Base-by-base conservation (phyloP, 192 early-diverging fungal species). In the Spinellus fusiger region DNA sequence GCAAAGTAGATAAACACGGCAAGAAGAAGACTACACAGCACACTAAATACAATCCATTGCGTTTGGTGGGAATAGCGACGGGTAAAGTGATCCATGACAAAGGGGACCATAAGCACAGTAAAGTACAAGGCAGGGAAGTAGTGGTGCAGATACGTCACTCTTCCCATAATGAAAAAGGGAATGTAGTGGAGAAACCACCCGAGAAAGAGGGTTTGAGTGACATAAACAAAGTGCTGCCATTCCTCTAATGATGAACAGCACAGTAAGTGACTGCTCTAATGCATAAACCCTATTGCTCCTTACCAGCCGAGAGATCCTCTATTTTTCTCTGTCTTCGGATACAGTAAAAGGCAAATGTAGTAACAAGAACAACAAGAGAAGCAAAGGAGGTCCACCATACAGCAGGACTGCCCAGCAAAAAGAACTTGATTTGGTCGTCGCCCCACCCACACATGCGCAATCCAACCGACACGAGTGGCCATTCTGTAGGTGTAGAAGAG, bases 101-200 rank as follows among this genome's bases (percentile, higher is more conserved):
- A 89, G 15, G 83, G 83, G 18, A 86, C 76, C 59, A 88, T 75
- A 50, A 98, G 78, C 63, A 96, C 86, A n/a, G 86, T 86, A 78
- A 96, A 99, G 73, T 98, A 96, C 32, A 96, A 66, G 0, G 94
- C 92, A 3, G 95, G 94, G 77, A 96, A 96, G 72, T 98, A 98
- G 73, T 98, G 96, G 68, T 99, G 96, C 48, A 96, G 70, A 52
- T 97, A 98, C 0, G 88, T 93, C 33, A 97, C 94, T 28, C 96
- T 87, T 23, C 95, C 94, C 93, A 99, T 98, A 46, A 96, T 82
- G 64, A 73, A 95, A 78, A 96, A 98, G 22, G 95, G 95, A 29
- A 89, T 40, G 76, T 96, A 99, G 71, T 99, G 96, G 57, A 96
- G 71, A 49, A 88, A 77, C 94, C 93, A 99, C 13, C 94, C 95